These are phyloP conservation scores for Penicillium olsonii DNA, from an alignment of 2,329 filamentous ascomycete species.

Conservation along the genomic window DNA sequence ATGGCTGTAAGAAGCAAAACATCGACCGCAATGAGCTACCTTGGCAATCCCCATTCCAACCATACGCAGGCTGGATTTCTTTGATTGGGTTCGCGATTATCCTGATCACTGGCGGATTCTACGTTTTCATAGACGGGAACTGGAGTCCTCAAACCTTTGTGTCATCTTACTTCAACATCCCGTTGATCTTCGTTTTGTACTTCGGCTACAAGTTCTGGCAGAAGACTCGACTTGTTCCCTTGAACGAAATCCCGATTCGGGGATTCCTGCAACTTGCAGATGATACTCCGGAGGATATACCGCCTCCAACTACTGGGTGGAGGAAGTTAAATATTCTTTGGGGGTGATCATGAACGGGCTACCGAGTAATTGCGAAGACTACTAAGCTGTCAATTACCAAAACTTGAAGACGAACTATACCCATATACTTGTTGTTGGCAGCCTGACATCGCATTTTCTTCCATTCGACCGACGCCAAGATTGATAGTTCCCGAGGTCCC, in stretches of 20 bases:
- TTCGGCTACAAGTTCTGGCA: slow-evolving; percentile 40
- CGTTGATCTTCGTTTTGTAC: slow-evolving; percentile 55
- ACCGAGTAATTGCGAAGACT: too few relatives aligned
- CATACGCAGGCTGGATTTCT: slow-evolving; percentile 59
- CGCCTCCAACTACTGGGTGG: neutral
- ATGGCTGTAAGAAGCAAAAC: slow-evolving; percentile 41
- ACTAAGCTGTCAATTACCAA: too few relatives aligned
- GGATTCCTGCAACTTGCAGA: neutral
- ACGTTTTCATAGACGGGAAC: slow-evolving; percentile 28
- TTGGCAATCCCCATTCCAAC: slow-evolving; percentile 52
- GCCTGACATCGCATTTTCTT: too few relatives aligned
- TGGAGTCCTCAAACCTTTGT: slow-evolving; percentile 59
- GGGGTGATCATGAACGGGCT: neutral
- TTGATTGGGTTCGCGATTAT: slow-evolving; percentile 57
- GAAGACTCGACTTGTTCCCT: slow-evolving; percentile 31
- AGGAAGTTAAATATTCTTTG: neutral
- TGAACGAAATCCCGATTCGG: slow-evolving; percentile 35
- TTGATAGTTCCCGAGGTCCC: too few relatives aligned
- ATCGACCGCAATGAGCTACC: slow-evolving; percentile 42
- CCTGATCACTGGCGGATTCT: slow-evolving; percentile 68
- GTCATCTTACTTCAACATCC: slow-evolving; percentile 62
- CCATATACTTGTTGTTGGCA: too few relatives aligned
- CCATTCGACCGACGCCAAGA: too few relatives aligned
- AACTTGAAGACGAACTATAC: too few relatives aligned
- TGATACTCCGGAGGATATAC: neutral